Percentiles rank a stretch among this genome's conserved stretches.
Evolutionary conservation across 2,329 filamentous ascomycete species (phyloP).

Genomic region (Venturiaceae sp.): DNA sequence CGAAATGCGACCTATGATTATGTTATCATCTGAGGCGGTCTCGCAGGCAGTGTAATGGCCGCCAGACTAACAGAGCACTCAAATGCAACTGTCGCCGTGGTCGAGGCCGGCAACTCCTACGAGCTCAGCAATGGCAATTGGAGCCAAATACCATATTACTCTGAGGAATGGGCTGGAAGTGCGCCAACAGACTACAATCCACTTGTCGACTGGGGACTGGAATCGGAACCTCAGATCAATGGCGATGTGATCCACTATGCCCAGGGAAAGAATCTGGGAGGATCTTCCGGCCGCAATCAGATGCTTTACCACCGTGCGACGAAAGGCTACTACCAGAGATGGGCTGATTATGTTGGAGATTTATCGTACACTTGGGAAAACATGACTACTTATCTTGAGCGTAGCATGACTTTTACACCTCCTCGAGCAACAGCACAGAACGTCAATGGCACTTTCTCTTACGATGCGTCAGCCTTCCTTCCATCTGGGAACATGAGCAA

Average conservation of each 20-base stretch:
- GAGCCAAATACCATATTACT: constrained; percentile 14
- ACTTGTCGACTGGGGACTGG: constrained; percentile 18
- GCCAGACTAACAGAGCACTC: constrained; percentile 36
- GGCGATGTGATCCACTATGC: constrained; percentile 15
- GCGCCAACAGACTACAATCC: constrained; percentile 15
- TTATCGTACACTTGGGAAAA: constrained; percentile 20
- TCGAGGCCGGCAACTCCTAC: constrained; percentile 16
- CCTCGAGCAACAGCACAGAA: constrained; percentile 17
- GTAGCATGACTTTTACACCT: constrained; percentile 18
- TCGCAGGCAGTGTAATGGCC: constrained; percentile 43
- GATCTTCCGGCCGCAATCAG: constrained; percentile 3
- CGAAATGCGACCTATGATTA: constrained; percentile 19
- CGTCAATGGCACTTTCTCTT: constrained; percentile 16
- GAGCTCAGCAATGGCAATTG: constrained; percentile 17
- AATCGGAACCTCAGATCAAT: constrained; percentile 17
- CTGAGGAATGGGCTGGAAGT: constrained; percentile 10
- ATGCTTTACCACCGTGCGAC: constrained; percentile 6
- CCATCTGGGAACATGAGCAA: background rate
- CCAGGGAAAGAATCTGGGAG: constrained; percentile 18
- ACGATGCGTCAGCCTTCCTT: constrained; percentile 10
- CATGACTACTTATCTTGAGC: constrained; percentile 20
- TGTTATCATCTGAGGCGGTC: constrained; percentile 40
- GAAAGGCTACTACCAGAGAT: constrained; percentile 13
- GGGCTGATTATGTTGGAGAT: constrained; percentile 22
- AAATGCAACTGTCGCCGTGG: constrained; percentile 1